Percentiles rank a stretch among this genome's conserved stretches.
These are phyloP conservation scores for Vanderwaltozyma yarrowii DNA, from an alignment of 805 yeast genomes.

Conservation along the genomic window DNA sequence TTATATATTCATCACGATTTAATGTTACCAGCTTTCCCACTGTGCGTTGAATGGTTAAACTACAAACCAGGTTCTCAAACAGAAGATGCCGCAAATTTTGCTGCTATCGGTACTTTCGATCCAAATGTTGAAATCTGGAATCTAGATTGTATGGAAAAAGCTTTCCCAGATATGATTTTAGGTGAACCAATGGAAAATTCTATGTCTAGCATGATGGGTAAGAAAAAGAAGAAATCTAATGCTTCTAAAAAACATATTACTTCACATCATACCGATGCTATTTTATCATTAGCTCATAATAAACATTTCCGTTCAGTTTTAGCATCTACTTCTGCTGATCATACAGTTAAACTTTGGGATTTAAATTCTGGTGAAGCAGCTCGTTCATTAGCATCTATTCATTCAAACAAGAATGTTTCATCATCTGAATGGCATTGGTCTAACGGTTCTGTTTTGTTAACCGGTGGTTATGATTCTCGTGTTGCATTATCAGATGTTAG, in stretches of 20 bases:
- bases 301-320: conserved; percentile 70
- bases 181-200: conserved; percentile 58
- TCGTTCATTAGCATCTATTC: conserved; percentile 58
- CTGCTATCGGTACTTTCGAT: conserved; percentile 94
- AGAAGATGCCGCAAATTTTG: conserved; percentile 69
- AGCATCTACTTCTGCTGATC: conserved; percentile 92
- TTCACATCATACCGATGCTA: conserved; percentile 89
- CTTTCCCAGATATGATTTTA: conserved; percentile 86
- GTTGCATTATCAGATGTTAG: conserved; percentile 81
- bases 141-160: conserved; percentile 82
- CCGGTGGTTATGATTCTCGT: conserved; percentile 90
- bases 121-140: conserved; percentile 98
- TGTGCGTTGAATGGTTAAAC: conserved; percentile 93
- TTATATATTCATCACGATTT: conserved; percentile 92
- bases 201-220: conserved; percentile 26
- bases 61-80: conserved; percentile 48
- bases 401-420: conserved; percentile 72
- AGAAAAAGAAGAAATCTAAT: conserved; percentile 46
- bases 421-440: conserved; percentile 75
- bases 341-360: conserved; percentile 94
- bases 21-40: conserved; percentile 94
- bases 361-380: conserved; percentile 64
- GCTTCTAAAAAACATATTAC: conserved; percentile 42
- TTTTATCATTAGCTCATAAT: conserved; percentile 78
- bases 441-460: conserved; percentile 59